A percentile compares a stretch with the other conserved stretches of the same genome.
phyloP scores from a whole-genome alignment of 2,329 filamentous ascomycete species.

The Apiospora aurea region DNA sequence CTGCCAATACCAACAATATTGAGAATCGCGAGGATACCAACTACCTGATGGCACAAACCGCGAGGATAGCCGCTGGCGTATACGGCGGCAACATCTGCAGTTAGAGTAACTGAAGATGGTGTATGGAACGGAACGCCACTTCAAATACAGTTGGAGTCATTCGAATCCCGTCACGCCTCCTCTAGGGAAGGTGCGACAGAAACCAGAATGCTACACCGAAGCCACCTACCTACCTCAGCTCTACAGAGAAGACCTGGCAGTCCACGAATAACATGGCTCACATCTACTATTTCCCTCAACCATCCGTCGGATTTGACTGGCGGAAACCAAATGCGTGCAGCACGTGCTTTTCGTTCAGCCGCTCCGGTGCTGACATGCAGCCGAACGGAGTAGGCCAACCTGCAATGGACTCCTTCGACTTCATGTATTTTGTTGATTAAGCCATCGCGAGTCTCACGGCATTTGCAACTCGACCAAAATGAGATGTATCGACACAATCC shows the following conservation, averaged over 20 bases:
- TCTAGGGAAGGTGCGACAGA: background rate
- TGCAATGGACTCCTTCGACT: background rate
- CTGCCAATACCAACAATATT: no score
- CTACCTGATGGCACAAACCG: no score
- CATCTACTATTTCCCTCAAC: background rate
- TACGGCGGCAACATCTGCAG: no score
- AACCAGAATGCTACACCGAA: background rate
- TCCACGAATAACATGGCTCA: background rate
- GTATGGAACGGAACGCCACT: no score
- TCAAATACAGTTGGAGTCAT: no score
- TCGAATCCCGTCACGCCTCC: no score
- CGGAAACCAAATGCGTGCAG: background rate
- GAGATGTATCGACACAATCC: slow-evolving; percentile 1
- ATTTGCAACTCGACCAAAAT: background rate
- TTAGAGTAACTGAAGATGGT: no score
- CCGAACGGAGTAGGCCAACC: background rate
- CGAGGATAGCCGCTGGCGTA: no score
- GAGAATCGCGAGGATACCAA: no score
- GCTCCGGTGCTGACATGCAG: background rate
- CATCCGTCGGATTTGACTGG: background rate
- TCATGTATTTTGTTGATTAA: background rate
- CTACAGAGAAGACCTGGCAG: background rate
- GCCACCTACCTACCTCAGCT: background rate
- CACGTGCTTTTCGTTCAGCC: background rate
- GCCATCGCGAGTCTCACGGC: background rate